These are phyloP conservation scores for Lenwebbia sp. DNA, from an alignment of 345 rosid genomes.

Conservation along the genomic window DNA sequence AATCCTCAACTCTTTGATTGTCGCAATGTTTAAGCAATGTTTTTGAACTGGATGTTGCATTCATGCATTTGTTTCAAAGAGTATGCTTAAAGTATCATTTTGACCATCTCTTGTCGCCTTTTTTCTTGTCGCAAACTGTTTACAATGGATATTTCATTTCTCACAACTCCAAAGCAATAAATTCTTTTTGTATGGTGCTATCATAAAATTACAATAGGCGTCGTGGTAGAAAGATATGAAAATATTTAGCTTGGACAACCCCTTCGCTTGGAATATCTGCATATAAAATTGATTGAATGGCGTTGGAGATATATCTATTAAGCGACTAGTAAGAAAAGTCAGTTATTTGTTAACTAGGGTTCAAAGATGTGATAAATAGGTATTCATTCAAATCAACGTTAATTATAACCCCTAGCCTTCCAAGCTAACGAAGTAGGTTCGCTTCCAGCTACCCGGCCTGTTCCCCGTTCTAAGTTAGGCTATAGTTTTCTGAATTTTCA, in stretches of 20 bases:
- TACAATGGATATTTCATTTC: background rate
- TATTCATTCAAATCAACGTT: background rate
- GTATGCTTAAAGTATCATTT: background rate
- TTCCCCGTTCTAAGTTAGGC: background rate
- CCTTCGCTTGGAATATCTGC: background rate
- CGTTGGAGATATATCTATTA: background rate
- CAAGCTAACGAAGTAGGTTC: background rate
- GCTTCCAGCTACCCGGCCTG: background rate
- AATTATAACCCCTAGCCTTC: background rate
- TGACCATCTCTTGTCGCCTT: background rate
- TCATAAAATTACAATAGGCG: background rate
- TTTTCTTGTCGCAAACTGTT: background rate
- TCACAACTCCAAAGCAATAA: background rate
- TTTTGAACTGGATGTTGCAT: background rate
- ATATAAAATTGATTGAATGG: background rate
- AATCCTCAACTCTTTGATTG: slow-evolving; percentile 7
- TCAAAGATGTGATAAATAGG: background rate
- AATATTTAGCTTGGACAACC: background rate
- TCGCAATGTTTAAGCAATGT: background rate
- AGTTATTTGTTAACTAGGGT: background rate
- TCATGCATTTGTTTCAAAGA: background rate
- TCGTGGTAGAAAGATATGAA: background rate
- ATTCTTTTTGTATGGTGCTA: background rate
- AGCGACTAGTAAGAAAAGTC: background rate
- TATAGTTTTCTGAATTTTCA: background rate